Base-by-base conservation (phyloP, 768 basidiomycete species). In the Trametes coccinea region DNA sequence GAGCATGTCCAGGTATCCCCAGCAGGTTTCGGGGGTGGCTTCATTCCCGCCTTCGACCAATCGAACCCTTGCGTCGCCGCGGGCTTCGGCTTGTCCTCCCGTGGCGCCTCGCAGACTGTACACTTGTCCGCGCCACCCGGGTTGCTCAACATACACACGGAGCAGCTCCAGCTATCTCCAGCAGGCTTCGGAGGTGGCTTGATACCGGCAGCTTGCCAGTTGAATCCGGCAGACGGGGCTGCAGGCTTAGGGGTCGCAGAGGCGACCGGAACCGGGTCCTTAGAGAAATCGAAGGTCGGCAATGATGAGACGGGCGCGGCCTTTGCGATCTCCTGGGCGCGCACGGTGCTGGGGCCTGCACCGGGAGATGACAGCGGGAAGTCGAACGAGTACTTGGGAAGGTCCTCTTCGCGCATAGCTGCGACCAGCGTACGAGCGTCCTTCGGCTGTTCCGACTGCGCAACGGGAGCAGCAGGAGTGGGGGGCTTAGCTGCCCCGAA, bases 121-220 rank as follows among this genome's bases (percentile, higher is more conserved):
- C 83, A 83, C 62, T 82, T 81, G 34, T 78, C 77, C 14, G 72
- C 78, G 27, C 65, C 67, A 3, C 66, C 73, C 3, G 77, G 69
- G 56, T 79, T 82, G 51, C 69, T 67, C 39, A 80, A 66, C 69
- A 73, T 75, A 62, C 90, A 92, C 3, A 71, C 65, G 0, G 71
- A 73, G 69, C 89, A 92, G 14, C 65, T 81, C 89, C 89, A 91
- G n/a, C 62, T 66, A 22, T 66, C 72, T 48, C 65, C 68, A 5
- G 66, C 30, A 2, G 73, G 60, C 37, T 64, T 55, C 13, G 67
- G 62, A 5, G 84, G 81, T 2, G 79, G 70, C 63, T 82, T 86
- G 56, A 82, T 70, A 3, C 86, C 88, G 0, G 85, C 85, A 9
- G 84, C 85, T 2, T 79, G 76, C 82, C 84, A 89, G 66, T 88